Conservation (phyloP, 2,329 filamentous ascomycete species). For the Xylaria sp. region DNA sequence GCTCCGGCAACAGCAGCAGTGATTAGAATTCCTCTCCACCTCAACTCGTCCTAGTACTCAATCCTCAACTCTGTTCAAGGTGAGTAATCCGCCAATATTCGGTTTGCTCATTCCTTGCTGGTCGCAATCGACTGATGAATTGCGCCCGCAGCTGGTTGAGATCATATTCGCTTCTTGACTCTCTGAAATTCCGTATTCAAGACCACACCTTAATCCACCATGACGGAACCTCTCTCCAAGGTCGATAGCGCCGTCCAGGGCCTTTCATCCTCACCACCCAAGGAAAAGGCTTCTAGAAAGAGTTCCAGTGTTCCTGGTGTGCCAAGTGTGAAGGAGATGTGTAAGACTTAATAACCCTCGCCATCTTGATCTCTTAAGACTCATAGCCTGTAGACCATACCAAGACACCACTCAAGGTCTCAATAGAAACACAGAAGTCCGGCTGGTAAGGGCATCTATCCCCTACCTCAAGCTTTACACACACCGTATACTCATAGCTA, state of each 20-base stretch:
- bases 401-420: slow-evolving; percentile 72
- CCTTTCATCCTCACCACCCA: slow-evolving; percentile 69
- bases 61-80: slow-evolving; percentile 30
- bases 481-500: slow-evolving; percentile 18
- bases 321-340: slow-evolving; percentile 83
- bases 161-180: not conserved
- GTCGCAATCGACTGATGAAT: not conserved
- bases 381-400: slow-evolving; percentile 68
- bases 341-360: slow-evolving; percentile 57
- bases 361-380: not conserved
- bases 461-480: not conserved
- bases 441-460: slow-evolving; percentile 71
- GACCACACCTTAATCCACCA: slow-evolving; percentile 30
- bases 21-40: slow-evolving; percentile 18
- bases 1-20: not conserved
- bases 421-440: slow-evolving; percentile 83
- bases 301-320: slow-evolving; percentile 78
- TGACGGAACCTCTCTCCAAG: slow-evolving; percentile 72
- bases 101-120: not conserved
- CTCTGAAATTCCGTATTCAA: slow-evolving; percentile 9
- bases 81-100: not conserved
- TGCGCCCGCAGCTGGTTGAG: slow-evolving; percentile 10
- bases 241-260: slow-evolving; percentile 91
- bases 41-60: slow-evolving; percentile 5
- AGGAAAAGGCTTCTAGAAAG: slow-evolving; percentile 71